Evolutionary conservation across 305 asterid genomes (phyloP), one percentile per base, ranked within the genome.

Genomic region (Caryopteris hybrid): DNA sequence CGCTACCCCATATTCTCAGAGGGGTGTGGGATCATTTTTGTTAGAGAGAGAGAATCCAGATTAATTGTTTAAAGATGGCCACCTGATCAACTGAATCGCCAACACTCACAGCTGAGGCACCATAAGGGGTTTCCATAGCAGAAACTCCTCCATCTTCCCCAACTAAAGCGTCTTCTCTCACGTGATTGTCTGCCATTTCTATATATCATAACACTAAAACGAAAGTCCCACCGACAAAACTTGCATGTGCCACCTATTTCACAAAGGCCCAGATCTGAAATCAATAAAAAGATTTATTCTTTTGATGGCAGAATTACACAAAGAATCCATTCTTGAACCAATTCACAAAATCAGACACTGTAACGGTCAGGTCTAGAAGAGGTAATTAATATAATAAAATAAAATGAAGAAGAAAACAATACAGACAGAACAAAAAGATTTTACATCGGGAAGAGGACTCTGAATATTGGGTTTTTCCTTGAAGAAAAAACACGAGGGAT

Each of bases 81-180:
- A 86, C 89, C 95, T 82, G 81, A 74, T 75, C 75, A 79, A 76
- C 85, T 68, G 90, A 72, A 78, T 78, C 82, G 42, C 62, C 84
- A 45, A 61, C 72, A 62, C 68, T 60, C 73, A 69, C 83, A 81
- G 74, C 82, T 51, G 52, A 34, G 38, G 69, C 66, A 45, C 38
- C 81, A 70, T 16, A 14, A 64, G 74, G 48, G 52, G 77, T 65
- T 45, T 68, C 84, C 75, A 45, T 50, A 38, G 72, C 71, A 62
- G 73, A 57, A 48, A 61, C 29, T 21, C 69, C 83, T 43, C 68
- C 86, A 70, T 69, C 79, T 70, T 72, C 81, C 73, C 36, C 81
- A 79, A 86, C 84, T 61, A 75, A 51, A 73, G 81, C 76, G 53
- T 75, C 83, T 63, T 81, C 83, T 58, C 53, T 56, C 39, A 63